These are phyloP conservation scores for Austroboletus novae-zelandiae DNA, from an alignment of 1,284 basidiomycete genomes.

Conservation along the genomic window DNA sequence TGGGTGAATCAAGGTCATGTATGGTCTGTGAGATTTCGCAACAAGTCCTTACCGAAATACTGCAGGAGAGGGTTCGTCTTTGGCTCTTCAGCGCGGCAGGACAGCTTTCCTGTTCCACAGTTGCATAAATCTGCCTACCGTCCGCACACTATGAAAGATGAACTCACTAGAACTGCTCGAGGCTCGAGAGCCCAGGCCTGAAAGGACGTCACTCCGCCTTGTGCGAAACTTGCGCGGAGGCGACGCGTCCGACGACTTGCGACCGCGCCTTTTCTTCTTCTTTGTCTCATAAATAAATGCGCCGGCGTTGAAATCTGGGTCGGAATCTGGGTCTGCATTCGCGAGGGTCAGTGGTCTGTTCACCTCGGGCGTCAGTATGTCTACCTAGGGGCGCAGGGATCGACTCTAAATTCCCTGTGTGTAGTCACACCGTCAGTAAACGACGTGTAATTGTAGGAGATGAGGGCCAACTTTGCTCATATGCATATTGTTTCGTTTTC, in stretches of 20 bases:
- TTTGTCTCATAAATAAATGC: conserved; percentile 38
- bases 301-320: conserved; percentile 57
- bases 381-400: conserved; percentile 32
- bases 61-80: conserved; percentile 29
- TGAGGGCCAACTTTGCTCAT: conserved; percentile 20
- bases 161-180: conserved; percentile 15
- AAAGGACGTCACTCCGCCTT: conserved; percentile 8
- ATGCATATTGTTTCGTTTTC: conserved; percentile 16
- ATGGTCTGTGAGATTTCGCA: not conserved
- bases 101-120: not conserved
- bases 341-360: not conserved
- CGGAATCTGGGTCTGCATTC: conserved; percentile 40
- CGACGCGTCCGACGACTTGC: conserved; percentile 14
- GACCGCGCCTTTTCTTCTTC: conserved; percentile 29
- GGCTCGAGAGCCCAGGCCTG: not conserved
- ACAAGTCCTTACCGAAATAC: conserved; percentile 25
- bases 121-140: not conserved
- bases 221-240: conserved; percentile 13
- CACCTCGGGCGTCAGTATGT: not conserved
- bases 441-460: not conserved
- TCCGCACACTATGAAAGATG: not conserved
- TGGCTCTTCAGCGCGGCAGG: not conserved
- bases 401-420: conserved; percentile 23
- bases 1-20: conserved; percentile 12
- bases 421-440: conserved; percentile 1